Conservation (phyloP, 2,329 filamentous ascomycete species). For the Lachnellula suecica region DNA sequence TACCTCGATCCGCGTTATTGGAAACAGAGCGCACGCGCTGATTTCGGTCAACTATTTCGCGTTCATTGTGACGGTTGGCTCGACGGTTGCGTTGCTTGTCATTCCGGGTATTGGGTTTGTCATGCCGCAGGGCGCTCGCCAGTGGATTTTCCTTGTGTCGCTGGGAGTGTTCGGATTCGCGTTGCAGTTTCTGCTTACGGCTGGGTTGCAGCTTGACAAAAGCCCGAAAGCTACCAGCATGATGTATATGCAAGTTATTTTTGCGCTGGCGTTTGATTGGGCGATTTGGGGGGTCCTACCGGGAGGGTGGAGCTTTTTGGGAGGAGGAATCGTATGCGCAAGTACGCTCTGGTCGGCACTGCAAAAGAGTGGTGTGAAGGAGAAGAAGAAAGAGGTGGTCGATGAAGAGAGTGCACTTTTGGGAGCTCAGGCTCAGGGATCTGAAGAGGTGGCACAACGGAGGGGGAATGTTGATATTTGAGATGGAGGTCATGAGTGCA, state of each 20-base stretch:
- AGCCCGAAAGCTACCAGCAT: conserved; percentile 51
- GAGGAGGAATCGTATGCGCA: conserved; percentile 28
- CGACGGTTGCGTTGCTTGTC: conserved; percentile 45
- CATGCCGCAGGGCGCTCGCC: conserved; percentile 38
- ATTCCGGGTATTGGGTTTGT: conserved; percentile 47
- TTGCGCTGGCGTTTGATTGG: conserved; percentile 45
- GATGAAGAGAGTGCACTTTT: conserved; percentile 33
- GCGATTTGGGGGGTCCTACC: conserved; percentile 32
- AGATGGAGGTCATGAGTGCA: too few relatives aligned
- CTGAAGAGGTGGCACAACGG: conserved; percentile 15
- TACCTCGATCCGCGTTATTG: conserved; percentile 76
- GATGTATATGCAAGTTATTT: conserved; percentile 70
- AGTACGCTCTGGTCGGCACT: conserved; percentile 32
- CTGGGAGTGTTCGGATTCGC: conserved; percentile 75
- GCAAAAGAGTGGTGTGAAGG: conserved; percentile 18
- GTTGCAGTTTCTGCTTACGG: conserved; percentile 84
- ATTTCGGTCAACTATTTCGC: conserved; percentile 86
- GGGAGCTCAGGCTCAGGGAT: conserved; percentile 14
- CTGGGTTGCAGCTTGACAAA: conserved; percentile 56
- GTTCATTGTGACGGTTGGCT: conserved; percentile 66
- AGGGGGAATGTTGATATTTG: too few relatives aligned
- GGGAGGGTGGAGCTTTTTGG: conserved; percentile 27
- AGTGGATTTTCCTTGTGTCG: conserved; percentile 66
- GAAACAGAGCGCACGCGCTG: conserved; percentile 76
- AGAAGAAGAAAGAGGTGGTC: background rate